A percentile compares a stretch with the other conserved stretches of the same genome.
Conservation (phyloP, 148 eudicot genomes). For the Salicornia ramosissima region DNA sequence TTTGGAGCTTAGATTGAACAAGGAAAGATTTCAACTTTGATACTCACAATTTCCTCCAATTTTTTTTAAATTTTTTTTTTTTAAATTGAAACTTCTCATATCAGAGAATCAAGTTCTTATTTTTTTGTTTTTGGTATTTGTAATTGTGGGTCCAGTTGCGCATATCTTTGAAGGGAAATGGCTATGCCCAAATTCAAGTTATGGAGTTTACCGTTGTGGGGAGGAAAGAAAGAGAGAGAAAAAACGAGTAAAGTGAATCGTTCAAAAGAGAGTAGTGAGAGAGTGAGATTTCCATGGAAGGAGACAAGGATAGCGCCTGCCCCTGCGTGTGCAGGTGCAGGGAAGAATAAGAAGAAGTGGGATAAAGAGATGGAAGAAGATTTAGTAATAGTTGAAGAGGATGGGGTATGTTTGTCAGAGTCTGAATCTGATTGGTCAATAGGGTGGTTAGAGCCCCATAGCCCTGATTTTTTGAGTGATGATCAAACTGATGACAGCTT, state of each 20-base stretch:
- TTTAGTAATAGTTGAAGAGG: conserved; percentile 75
- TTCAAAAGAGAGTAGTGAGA: conserved; percentile 40
- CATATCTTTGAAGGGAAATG: conserved; percentile 35
- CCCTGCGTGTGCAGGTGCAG: conserved; percentile 35
- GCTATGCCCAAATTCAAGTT: conserved; percentile 50
- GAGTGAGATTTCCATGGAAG: conserved; percentile 44
- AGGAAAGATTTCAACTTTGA: conserved; percentile 21
- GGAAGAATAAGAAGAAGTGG: conserved; percentile 67
- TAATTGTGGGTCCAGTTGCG: conserved; percentile 6
- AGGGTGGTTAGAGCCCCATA: conserved; percentile 94
- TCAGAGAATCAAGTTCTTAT: not conserved
- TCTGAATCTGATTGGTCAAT: conserved; percentile 98
- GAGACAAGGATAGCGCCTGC: conserved; percentile 33
- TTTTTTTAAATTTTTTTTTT: not conserved
- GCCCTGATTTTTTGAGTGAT: conserved; percentile 79
- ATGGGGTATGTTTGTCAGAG: conserved; percentile 79
- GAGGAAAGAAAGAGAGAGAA: conserved; percentile 41
- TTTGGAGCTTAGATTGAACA: conserved; percentile 14
- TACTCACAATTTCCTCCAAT: not conserved
- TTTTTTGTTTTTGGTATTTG: not conserved
- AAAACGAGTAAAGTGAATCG: conserved; percentile 36
- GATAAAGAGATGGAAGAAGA: conserved; percentile 73
- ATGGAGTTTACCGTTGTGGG: conserved; percentile 39
- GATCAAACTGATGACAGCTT: conserved; percentile 80
- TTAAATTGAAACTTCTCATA: not conserved